Conservation (phyloP, 2,329 filamentous ascomycete species). For the Ophiostoma novo-ulmi region DNA sequence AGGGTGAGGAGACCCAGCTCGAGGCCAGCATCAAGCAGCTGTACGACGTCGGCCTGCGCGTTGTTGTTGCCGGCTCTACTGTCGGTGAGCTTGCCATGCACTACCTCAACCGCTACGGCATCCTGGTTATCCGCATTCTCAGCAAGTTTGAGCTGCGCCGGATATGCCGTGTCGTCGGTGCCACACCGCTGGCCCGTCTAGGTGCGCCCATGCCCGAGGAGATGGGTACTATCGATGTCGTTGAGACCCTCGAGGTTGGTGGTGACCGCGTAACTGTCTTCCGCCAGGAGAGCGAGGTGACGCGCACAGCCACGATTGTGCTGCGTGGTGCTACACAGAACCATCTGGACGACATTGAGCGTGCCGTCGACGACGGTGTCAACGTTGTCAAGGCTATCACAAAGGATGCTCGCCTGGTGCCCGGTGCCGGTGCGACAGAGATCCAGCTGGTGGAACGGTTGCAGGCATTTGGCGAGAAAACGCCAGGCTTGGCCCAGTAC, state of each 20-base stretch:
- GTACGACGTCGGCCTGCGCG: conserved; percentile 85
- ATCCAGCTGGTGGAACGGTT: conserved; percentile 90
- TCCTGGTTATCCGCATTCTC: conserved; percentile 91
- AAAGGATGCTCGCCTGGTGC: conserved; percentile 82
- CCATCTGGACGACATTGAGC: conserved; percentile 93
- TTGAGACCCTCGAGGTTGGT: conserved; percentile 96
- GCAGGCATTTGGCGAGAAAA: conserved; percentile 85
- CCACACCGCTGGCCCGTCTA: conserved; percentile 89
- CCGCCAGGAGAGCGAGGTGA: conserved; percentile 88
- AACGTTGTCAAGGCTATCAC: conserved; percentile 99
- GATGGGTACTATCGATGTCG: conserved; percentile 90
- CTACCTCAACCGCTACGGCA: conserved; percentile 96
- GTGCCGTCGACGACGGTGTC: conserved; percentile 94
- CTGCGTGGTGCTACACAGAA: conserved; percentile 95
- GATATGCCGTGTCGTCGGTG: conserved; percentile 91
- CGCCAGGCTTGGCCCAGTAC: conserved; percentile 87
- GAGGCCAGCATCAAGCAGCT: conserved; percentile 92
- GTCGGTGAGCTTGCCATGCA: conserved; percentile 93
- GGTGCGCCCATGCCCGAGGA: conserved; percentile 99
- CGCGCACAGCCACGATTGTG: conserved; percentile 88
- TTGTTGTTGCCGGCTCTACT: conserved; percentile 87
- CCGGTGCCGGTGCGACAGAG: conserved; percentile 90
- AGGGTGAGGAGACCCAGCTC: conserved; percentile 89
- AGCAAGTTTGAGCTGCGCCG: conserved; percentile 97
- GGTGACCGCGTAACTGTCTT: conserved; percentile 98